phyloP scores from a whole-genome alignment of 2,329 filamentous ascomycete genomes.

The Tolypocladium amazonense region DNA sequence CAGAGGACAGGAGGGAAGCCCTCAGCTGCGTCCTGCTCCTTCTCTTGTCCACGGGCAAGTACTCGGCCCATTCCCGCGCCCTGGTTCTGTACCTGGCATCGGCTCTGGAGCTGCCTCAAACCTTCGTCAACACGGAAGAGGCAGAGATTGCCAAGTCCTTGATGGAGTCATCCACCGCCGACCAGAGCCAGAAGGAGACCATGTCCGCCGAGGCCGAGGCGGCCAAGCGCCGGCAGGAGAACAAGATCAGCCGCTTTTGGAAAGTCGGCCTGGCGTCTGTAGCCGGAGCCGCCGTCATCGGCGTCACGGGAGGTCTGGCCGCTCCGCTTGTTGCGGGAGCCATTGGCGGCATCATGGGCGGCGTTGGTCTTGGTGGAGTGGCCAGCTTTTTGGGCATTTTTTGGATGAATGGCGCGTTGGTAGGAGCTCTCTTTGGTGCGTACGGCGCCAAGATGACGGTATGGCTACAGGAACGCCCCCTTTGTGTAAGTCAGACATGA shows the following conservation, averaged over 20 bases:
- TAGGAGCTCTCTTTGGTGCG: constrained; percentile 80
- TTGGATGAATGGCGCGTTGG: constrained; percentile 74
- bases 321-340: constrained; percentile 81
- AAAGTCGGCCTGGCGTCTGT: constrained; percentile 86
- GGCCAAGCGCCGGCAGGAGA: constrained; percentile 61
- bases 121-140: constrained; percentile 58
- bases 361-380: constrained; percentile 73
- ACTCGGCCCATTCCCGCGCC: constrained; percentile 62
- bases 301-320: constrained; percentile 82
- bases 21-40: constrained; percentile 62
- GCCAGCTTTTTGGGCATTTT: constrained; percentile 79
- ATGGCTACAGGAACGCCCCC: constrained; percentile 4
- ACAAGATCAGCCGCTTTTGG: constrained; percentile 64
- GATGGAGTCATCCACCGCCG: constrained; percentile 48
- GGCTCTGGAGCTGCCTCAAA: constrained; percentile 51
- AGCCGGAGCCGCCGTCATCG: constrained; percentile 81
- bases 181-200: constrained; percentile 25
- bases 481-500: not conserved
- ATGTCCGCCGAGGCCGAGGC: constrained; percentile 71
- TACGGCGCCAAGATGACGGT: constrained; percentile 69
- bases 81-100: constrained; percentile 59
- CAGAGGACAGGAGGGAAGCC: constrained; percentile 49
- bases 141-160: constrained; percentile 66
- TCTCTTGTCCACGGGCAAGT: constrained; percentile 61
- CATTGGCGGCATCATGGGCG: constrained; percentile 74